Base-by-base conservation (phyloP, 345 rosid species). In the Citrus trifoliata region DNA sequence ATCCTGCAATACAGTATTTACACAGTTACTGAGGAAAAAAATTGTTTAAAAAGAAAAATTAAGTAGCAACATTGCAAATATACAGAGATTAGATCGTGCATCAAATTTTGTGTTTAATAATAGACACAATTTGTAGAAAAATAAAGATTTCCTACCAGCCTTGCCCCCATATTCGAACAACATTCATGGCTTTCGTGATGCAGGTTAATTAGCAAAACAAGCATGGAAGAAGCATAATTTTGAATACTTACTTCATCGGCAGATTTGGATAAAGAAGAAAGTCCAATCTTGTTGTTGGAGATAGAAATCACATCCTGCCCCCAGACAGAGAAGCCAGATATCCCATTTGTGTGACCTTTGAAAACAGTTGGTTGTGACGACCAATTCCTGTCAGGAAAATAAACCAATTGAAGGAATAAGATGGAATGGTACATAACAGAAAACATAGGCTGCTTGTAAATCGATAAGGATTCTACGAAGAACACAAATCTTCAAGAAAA, bases 231-330 rank as follows among this genome's bases (percentile, higher is more conserved):
- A 71, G 46, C 37, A 78, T 21, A 74, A 25, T 24, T 48, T 60
- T 18, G 22, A 27, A 76, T 63, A 81, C 83, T 18, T 91, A 93
- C 98, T 85, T 90, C 97, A 60, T 89, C 89, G 4, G 85, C 67
- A 25, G 87, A 83, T 80, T 79, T 88, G 22, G 93, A 86, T 76
- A 92, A 82, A 28, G 98, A 88, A 60, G 90, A 92, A 82, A 95
- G 88, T 74, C 95, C 97, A 32, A 95, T 90, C 87, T 90, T 95
- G 70, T 91, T 93, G 83, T 84, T 91, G 53, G 98, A 90, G 79
- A 90, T 93, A 10, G 98, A 95, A 83, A 95, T 86, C 64, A 93
- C 82, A 75, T 95, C 98, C 78, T 92, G 89, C 55, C 98, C 95
- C 97, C 97, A 92, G 10, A 92, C 78, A 9, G 94, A 92, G 90